Base-by-base conservation (phyloP, 148 eudicot genomes). In the Vaccinium corymbosum region DNA sequence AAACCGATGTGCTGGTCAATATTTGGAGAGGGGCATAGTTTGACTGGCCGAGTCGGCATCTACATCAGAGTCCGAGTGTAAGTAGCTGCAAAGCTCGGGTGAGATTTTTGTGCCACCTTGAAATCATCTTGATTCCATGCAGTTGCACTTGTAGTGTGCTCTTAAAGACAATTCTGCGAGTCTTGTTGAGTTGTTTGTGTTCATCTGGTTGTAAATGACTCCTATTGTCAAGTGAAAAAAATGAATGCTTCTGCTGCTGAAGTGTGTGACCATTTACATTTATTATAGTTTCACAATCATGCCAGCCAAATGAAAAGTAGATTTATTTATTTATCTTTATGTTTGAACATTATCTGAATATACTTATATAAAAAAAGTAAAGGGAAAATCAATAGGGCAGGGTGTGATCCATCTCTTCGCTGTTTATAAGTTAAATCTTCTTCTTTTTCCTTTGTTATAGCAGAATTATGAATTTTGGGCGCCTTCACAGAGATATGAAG, bases 51-150 rank as follows among this genome's bases (percentile, higher is more conserved):
- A 57, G 19, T 9, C 14, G 27, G 11, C 48, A 15, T 55, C 68
- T 79, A 35, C 15, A 4, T 42, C 48, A 80, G 53, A 51, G 20
- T 80, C 74, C 7, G 0, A 29, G 27, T 61, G 73, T 62, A 11
- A 42, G 42, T 80, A 42, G 32, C 73, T 42, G 53, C 82, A 62
- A 64, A 59, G 70, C 68, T 15, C 14, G 32, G 53, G 6, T 79
- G 49, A 64, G 17, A 20, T 80, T 80, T 80, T 35, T 38, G 50
- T 57, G 70, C 51, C 25, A 17, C 82, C 51, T 80, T 16, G 82
- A 61, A 80, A 6, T 80, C 51, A 19, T 61, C 22, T 80, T 62
- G 55, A 46, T 62, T 46, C 62, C 53, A 61, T 46, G 17, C 51
- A 59, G 55, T 76, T n/a, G 74, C 55, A 42, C 51, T 80, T 46